Conservation (phyloP, 441 rosid species). For the Eutrema salsugineum region DNA sequence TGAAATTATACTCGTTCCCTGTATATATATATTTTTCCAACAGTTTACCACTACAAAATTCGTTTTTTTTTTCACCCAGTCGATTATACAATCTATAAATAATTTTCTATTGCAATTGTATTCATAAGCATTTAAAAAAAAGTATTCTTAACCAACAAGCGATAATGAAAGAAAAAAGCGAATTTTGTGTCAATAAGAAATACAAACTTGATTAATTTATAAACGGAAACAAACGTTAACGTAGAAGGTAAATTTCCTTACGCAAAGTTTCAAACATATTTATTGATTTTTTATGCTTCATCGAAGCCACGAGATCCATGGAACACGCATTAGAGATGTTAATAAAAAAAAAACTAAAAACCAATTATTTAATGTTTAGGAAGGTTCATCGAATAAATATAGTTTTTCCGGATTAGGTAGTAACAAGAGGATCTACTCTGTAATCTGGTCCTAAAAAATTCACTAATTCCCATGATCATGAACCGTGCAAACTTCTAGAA, state of each 20-base stretch:
- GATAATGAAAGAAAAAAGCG: no score
- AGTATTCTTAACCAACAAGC: neutral
- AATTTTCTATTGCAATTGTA: neutral
- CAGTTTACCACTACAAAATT: no score
- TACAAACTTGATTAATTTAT: neutral
- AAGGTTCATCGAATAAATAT: constrained; percentile 21
- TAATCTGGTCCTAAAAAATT: neutral
- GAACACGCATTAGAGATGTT: neutral
- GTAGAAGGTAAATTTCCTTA: neutral
- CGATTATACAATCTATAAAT: no score
- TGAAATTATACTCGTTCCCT: neutral
- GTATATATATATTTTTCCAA: no score
- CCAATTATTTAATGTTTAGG: neutral
- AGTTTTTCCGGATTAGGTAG: neutral
- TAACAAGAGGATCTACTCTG: constrained; percentile 21
- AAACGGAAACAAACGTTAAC: neutral
- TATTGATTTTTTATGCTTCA: neutral
- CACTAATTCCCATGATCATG: constrained; percentile 26
- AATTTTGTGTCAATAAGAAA: no score
- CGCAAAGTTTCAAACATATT: neutral
- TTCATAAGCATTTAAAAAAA: neutral
- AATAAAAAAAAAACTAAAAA: neutral
- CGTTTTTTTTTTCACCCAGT: no score
- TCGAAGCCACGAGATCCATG: neutral
- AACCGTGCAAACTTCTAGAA: constrained; percentile 20